Conservation (phyloP, 768 basidiomycete genomes). For the Suillus discolor region DNA sequence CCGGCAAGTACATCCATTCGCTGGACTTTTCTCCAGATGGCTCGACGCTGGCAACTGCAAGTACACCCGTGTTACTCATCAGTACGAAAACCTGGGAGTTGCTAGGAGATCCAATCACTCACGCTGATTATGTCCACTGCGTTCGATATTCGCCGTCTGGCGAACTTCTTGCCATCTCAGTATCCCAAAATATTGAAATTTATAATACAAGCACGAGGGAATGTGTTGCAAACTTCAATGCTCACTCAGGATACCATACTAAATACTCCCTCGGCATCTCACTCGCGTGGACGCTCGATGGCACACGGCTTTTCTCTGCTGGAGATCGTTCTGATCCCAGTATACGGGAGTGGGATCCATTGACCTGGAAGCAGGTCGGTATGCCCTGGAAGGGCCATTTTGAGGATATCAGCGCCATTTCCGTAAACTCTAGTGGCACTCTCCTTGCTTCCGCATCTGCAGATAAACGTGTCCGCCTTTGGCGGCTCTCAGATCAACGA, state of each 20-base stretch:
- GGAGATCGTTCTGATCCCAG: accelerated
- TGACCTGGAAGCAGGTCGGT: background rate
- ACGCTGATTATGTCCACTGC: accelerated
- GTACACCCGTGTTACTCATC: background rate
- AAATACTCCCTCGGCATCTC: too few relatives aligned
- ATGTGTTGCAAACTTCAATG: background rate
- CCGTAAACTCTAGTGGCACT: background rate
- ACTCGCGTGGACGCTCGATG: background rate
- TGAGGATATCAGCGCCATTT: background rate
- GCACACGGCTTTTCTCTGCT: background rate
- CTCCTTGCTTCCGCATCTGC: background rate
- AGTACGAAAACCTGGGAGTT: background rate
- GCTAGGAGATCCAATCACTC: background rate
- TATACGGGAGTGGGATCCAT: background rate
- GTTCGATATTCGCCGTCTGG: background rate
- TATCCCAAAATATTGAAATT: background rate
- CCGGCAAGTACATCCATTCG: accelerated
- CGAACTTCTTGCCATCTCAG: background rate
- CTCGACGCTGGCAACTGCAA: background rate
- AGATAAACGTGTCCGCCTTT: background rate
- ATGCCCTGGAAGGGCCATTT: background rate
- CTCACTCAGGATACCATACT: background rate
- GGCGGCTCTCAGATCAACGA: background rate
- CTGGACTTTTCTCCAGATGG: background rate
- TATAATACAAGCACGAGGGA: background rate